Evolutionary conservation across 495 filamentous ascomycete species (phyloP).

Genomic region (Parmelia sp.): DNA sequence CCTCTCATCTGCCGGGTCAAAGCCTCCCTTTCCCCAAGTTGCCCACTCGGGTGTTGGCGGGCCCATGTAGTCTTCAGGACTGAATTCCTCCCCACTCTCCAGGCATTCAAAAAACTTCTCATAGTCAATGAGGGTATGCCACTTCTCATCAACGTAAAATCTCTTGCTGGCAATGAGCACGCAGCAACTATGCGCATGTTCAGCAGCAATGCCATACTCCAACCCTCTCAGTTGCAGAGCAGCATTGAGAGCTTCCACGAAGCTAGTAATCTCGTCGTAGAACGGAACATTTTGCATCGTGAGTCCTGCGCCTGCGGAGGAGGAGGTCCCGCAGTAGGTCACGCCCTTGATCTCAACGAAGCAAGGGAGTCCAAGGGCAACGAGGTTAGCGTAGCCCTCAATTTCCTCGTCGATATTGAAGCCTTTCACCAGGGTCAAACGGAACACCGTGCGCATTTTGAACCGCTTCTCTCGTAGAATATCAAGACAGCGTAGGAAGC

Average conservation of each 20-base stretch:
- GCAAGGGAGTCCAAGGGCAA: conserved; percentile 74
- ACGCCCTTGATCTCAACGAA: conserved; percentile 96
- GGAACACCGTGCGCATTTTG: conserved; percentile 86
- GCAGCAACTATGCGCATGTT: conserved; percentile 93
- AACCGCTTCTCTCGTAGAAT: conserved; percentile 77
- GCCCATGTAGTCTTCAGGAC: conserved; percentile 84
- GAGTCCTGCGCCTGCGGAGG: conserved; percentile 69
- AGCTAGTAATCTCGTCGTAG: conserved; percentile 77
- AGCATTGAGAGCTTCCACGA: conserved; percentile 64
- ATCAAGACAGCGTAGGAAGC: conserved; percentile 82
- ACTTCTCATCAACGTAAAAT: conserved; percentile 67
- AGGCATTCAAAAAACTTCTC: conserved; percentile 78
- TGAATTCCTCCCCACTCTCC: conserved; percentile 63
- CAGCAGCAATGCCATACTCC: conserved; percentile 83
- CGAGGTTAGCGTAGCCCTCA: conserved; percentile 81
- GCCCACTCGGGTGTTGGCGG: conserved; percentile 85
- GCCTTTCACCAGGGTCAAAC: conserved; percentile 88
- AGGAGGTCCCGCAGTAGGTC: conserved; percentile 89
- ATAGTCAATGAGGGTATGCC: conserved; percentile 91
- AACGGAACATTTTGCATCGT: conserved; percentile 96
- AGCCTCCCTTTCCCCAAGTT: conserved; percentile 87
- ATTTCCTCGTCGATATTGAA: conserved; percentile 96
- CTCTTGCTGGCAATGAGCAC: conserved; percentile 72
- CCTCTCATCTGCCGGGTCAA: conserved; percentile 82
- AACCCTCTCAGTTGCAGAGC: conserved; percentile 63